Base-by-base conservation (phyloP, 192 early-diverging fungal species). In the Geranomyces variabilis region DNA sequence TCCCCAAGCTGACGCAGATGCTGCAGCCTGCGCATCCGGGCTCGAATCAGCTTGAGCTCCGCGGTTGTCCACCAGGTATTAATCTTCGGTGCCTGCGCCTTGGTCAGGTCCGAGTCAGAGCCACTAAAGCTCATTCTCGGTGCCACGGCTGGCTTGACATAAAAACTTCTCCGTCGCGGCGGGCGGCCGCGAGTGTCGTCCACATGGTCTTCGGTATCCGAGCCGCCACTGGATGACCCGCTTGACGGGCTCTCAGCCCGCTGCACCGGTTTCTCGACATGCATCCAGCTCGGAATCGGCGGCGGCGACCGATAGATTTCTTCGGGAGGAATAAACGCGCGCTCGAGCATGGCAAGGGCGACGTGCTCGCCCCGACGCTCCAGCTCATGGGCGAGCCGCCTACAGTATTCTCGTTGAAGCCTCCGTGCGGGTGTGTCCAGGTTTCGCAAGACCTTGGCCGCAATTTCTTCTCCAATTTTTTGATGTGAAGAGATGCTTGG, bases 301-400 rank as follows among this genome's bases (percentile, higher is more conserved):
- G 70, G 70, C 17, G 70, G 61, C 9, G 49, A 6, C 5, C 62
- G 43, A n/a, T 46, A 44, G 41, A 72, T 64, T 64, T 72, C 70
- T 28, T 72, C 70, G 6, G 70, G 70, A 10, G 14, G 19, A 22
- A 72, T 17, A 0, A 72, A 53, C 26, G 70, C 70, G 15, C 70
- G 41, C n/a, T 72, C 45, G 4, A 72, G 12, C 21, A 72, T 28
- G n/a, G 10, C 33, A 22, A 36, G 44, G 17, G 61, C 30, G 10
- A 72, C 53, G 43, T 19, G 31, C 48, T 51, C 21, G 45, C 30
- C 19, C 19, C 34, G 28, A 0, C 12, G 13, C 12, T 30, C 28
- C 9, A 63, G 36, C 4, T 45, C 49, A 9, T 10, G 22, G 15
- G 57, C 28, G n/a, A 72, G 31, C 12, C 45, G 48, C 6, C 22